Conservation (phyloP, 306 rosid genomes). For the Leucaena leucocephala region DNA sequence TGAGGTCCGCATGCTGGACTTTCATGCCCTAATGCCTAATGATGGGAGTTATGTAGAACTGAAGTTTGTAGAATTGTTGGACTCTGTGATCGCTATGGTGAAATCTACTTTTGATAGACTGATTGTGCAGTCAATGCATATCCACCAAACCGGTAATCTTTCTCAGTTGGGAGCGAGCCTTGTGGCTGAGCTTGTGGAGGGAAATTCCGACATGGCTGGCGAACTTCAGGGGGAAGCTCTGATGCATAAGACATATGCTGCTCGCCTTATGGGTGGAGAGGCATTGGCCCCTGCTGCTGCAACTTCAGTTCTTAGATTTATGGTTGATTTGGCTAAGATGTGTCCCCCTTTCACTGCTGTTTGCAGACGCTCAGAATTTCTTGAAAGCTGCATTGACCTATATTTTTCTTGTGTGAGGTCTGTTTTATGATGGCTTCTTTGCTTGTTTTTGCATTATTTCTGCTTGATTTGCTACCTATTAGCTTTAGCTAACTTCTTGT, state of each 20-base stretch:
- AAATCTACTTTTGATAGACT: slow-evolving; percentile 92
- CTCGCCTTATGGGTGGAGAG: slow-evolving; percentile 99
- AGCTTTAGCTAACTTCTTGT: slow-evolving; percentile 19
- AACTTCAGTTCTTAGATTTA: slow-evolving; percentile 89
- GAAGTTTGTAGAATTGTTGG: slow-evolving; percentile 83
- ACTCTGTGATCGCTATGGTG: slow-evolving; percentile 90
- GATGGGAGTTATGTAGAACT: slow-evolving; percentile 76
- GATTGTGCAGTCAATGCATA: slow-evolving; percentile 90
- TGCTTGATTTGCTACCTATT: slow-evolving; percentile 13
- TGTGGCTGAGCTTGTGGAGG: slow-evolving; percentile 97
- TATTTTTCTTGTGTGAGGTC: slow-evolving; percentile 98
- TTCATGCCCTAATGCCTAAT: slow-evolving; percentile 98
- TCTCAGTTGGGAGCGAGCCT: slow-evolving; percentile 95
- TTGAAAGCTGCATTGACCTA: slow-evolving; percentile 91
- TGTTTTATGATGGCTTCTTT: slow-evolving; percentile 39
- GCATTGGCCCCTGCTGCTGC: slow-evolving; percentile 99
- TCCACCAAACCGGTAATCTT: slow-evolving; percentile 93
- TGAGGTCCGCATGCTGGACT: slow-evolving; percentile 98
- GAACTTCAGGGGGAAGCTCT: slow-evolving; percentile 99
- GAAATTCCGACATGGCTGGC: slow-evolving; percentile 93
- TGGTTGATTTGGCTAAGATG: slow-evolving; percentile 99
- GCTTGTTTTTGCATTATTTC: slow-evolving; percentile 17
- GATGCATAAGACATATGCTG: slow-evolving; percentile 99
- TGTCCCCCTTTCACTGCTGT: slow-evolving; percentile 86
- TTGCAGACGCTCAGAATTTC: slow-evolving; percentile 90